Conservation (phyloP, 495 filamentous ascomycete species). For the Penicillium antarcticum region DNA sequence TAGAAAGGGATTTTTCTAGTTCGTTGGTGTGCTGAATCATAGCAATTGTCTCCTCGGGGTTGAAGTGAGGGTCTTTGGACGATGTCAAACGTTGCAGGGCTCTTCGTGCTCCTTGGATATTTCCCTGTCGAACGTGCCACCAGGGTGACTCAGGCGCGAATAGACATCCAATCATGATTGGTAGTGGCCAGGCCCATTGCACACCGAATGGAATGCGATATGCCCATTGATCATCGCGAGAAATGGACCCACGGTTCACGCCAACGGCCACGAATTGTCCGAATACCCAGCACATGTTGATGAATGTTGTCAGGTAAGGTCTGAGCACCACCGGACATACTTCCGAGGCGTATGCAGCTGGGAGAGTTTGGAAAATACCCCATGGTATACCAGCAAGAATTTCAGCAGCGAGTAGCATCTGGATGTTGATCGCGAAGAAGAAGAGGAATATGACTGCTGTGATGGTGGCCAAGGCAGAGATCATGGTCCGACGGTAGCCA, state of each 20-base stretch:
- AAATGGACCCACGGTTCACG: conserved; percentile 56
- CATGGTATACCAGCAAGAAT: conserved; percentile 70
- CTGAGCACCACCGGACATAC: conserved; percentile 66
- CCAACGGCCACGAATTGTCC: conserved; percentile 66
- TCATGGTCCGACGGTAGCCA: conserved; percentile 62
- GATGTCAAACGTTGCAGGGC: conserved; percentile 58
- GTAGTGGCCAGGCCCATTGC: conserved; percentile 74
- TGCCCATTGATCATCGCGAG: conserved; percentile 49
- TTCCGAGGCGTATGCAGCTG: conserved; percentile 70
- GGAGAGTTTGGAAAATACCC: conserved; percentile 71
- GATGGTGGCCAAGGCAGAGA: conserved; percentile 52
- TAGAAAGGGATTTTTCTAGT: conserved; percentile 58
- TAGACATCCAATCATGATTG: conserved; percentile 58
- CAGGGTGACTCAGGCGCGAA: conserved; percentile 70
- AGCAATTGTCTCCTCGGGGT: conserved; percentile 63
- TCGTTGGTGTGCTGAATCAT: conserved; percentile 74
- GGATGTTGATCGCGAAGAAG: conserved; percentile 62
- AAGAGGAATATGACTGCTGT: conserved; percentile 63
- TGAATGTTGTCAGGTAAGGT: conserved; percentile 66
- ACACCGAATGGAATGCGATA: conserved; percentile 62
- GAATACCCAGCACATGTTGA: conserved; percentile 73
- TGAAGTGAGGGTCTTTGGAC: conserved; percentile 48
- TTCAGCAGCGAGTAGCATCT: conserved; percentile 61
- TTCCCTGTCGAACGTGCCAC: conserved; percentile 68
- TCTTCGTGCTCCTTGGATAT: conserved; percentile 55